Base-by-base conservation (phyloP, 305 asterid genomes). In the Striga hermonthica region DNA sequence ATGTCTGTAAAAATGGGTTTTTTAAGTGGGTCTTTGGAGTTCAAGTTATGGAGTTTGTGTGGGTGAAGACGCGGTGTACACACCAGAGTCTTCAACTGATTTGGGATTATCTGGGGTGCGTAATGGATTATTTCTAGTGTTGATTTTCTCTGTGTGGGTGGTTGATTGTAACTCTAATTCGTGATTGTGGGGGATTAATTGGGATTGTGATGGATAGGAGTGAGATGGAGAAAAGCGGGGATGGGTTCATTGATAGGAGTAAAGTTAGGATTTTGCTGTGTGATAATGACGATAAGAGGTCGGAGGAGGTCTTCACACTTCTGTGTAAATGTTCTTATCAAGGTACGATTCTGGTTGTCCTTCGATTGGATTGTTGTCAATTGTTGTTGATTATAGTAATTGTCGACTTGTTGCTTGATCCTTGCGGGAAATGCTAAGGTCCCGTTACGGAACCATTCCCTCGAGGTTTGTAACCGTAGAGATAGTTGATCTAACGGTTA, bases 171-270 rank as follows among this genome's bases (percentile, higher is more conserved):
- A 49, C 31, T 28, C 56, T 49, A 49, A 56, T 53, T 78, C 55
- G 69, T 61, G 39, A 28, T 28, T 43, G 45, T 47, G 12, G 55
- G 31, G 31, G 31, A 22, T 22, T 68, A 37, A 53, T 31, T 58
- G 55, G 22, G 57, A 6, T 5, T 48, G 56, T 48, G 76, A 81
- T 81, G 91, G 95, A 78, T 80, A 77, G 73, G 72, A 71, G 75
- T 77, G 94, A 78, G 74, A 72, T 81, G 6, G 80, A 73, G 74
- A 86, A 77, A 80, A 70, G 74, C 53, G 95, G 90, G 36, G 97
- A 94, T 71, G 97, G 91, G 67, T 94, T 90, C 60, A 91, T 94
- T 12, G 99, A 94, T 79, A 80, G 97, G 86, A 90, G 96, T 71
- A 88, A 84, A 74, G 96, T 94, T 64, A 84, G 96, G 85, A 94